Conservation (phyloP, 495 filamentous ascomycete genomes). For the Xylaria curta region DNA sequence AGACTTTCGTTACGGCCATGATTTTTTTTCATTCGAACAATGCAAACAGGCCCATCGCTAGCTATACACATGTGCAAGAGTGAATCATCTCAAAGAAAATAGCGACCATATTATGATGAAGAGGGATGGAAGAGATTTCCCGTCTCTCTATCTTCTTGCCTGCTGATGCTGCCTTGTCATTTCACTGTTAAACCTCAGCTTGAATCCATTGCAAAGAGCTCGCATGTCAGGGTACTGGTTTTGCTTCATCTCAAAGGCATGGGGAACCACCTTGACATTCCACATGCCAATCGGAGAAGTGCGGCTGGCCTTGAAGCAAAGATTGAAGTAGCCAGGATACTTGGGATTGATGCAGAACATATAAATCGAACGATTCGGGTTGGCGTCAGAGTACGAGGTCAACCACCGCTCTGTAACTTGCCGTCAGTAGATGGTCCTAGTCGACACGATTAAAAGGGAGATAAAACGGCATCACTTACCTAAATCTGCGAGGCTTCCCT, state of each 20-base stretch:
- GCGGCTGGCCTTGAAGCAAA: constrained; percentile 93
- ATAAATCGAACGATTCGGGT: constrained; percentile 91
- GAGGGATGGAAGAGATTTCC: background rate
- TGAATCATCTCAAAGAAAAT: background rate
- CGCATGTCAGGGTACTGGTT: constrained; percentile 91
- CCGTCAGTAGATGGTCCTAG: constrained; percentile 40
- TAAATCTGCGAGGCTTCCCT: constrained; percentile 76
- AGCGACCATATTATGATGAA: background rate
- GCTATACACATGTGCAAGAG: background rate
- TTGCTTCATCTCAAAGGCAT: constrained; percentile 82
- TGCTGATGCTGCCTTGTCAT: constrained; percentile 47
- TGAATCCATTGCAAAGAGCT: constrained; percentile 86
- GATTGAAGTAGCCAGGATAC: constrained; percentile 90
- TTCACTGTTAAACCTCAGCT: constrained; percentile 60
- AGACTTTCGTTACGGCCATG: background rate
- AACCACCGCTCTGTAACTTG: constrained; percentile 82
- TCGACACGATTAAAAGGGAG: constrained; percentile 8
- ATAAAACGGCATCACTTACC: constrained; percentile 63
- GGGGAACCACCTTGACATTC: constrained; percentile 89
- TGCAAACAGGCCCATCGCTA: background rate
- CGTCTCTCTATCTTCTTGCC: constrained; percentile 38
- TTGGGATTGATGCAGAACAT: constrained; percentile 92
- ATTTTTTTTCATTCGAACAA: background rate
- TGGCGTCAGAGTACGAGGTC: constrained; percentile 91
- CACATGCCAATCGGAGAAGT: constrained; percentile 74